Evolutionary conservation across 2,329 filamentous ascomycete species (phyloP).

Genomic region (Ophiostoma perfectum): DNA sequence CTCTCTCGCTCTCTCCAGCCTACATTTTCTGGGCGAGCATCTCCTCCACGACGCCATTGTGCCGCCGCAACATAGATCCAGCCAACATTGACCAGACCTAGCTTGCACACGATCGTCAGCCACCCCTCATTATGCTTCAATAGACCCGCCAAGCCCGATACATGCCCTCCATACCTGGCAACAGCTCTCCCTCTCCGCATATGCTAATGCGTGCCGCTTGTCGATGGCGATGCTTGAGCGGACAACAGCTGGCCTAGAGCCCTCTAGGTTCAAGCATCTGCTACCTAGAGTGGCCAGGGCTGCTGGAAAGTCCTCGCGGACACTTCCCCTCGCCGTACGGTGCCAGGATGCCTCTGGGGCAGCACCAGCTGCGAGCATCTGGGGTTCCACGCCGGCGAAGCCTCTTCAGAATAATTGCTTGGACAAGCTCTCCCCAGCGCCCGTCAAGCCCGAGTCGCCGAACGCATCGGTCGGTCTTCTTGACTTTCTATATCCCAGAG

Average conservation of each 20-base stretch:
- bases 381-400: no score
- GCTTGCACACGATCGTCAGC: background rate
- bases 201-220: background rate
- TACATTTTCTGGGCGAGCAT: no score
- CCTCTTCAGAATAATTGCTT: no score
- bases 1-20: no score
- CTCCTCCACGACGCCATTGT: background rate
- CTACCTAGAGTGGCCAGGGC: slow-evolving; percentile 38
- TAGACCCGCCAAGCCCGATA: background rate
- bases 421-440: no score
- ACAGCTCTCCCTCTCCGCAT: background rate
- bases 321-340: background rate
- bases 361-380: no score
- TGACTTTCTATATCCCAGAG: slow-evolving; percentile 52
- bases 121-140: background rate
- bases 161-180: background rate
- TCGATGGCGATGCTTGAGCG: slow-evolving; percentile 47
- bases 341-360: background rate
- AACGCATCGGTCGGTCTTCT: slow-evolving; percentile 47
- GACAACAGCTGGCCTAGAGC: slow-evolving; percentile 51
- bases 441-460: slow-evolving; percentile 31
- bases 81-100: background rate
- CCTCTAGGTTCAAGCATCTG: slow-evolving; percentile 50
- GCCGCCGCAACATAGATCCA: background rate
- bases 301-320: slow-evolving; percentile 35